phyloP scores from a whole-genome alignment of 306 rosid species.

The Senna tora region DNA sequence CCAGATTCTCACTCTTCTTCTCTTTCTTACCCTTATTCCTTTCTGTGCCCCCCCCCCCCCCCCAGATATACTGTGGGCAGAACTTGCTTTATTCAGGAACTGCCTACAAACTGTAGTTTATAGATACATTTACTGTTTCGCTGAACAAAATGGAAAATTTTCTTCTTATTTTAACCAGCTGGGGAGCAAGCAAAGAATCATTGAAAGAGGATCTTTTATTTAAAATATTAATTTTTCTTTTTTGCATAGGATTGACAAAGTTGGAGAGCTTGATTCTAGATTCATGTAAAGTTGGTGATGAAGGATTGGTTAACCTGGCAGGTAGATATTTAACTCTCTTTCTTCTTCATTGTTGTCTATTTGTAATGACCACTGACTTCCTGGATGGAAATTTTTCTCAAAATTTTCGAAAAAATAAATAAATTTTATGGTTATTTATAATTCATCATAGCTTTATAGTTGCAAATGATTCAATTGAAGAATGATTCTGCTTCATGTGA shows the following conservation, averaged over 20 bases:
- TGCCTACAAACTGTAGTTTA: background rate
- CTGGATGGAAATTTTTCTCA: constrained; percentile 18
- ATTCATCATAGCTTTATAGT: constrained; percentile 7
- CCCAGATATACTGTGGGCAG: background rate
- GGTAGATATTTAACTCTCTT: constrained; percentile 52
- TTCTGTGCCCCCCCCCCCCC: no score
- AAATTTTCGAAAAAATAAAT: background rate
- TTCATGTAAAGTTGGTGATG: constrained; percentile 82
- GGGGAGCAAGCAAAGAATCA: constrained; percentile 4
- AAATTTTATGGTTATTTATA: constrained; percentile 6
- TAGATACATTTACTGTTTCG: constrained; percentile 2
- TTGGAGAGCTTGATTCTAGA: constrained; percentile 93
- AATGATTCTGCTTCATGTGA: constrained; percentile 21
- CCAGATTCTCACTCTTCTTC: constrained; percentile 5
- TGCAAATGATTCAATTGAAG: constrained; percentile 26
- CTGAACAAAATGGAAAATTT: background rate
- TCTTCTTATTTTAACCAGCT: background rate
- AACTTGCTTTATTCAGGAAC: background rate
- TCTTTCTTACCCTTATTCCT: background rate
- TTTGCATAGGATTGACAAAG: constrained; percentile 65
- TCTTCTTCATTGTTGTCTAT: background rate
- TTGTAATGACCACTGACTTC: constrained; percentile 3
- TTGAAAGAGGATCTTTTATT: constrained; percentile 19
- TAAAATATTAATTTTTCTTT: constrained; percentile 28
- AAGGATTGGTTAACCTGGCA: constrained; percentile 74